Base-by-base conservation (phyloP, 768 basidiomycete genomes). In the Pilatotrama ljubarskyi region DNA sequence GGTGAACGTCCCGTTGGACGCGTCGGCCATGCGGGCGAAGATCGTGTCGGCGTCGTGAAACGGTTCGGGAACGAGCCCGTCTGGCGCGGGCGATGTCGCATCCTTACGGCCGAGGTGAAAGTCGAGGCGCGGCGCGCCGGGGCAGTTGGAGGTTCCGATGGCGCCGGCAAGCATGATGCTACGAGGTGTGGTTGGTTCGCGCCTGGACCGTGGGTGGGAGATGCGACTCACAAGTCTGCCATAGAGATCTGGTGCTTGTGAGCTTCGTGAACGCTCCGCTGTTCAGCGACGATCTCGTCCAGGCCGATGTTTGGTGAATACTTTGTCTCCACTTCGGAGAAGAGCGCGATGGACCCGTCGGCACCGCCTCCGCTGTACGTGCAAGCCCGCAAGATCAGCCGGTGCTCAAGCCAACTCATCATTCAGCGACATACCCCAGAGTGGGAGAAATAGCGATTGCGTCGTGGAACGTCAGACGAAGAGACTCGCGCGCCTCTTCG, bases 301-400 rank as follows among this genome's bases (percentile, higher is more conserved):
- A 57, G 46, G 24, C 55, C 55, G 37, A 57, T 44, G 64, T 82
- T 81, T 3, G 79, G 77, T 17, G 69, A 65, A 68, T 76, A 82
- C 5, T 64, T 58, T 8, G 73, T 68, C 63, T 82, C 81, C 38
- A 75, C 74, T 9, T 73, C 70, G 29, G 67, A 64, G 67, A 83
- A 82, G 5, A 71, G 69, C 53, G 80, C 72, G 61, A 82, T 75
- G 4, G 80, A 82, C 20, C 80, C 82, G 55, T 83, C 81, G 37
- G 70, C 72, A 14, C 72, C 72, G 36, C 66, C 68, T 44, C 72
- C 69, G 35, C 59, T 65, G 51, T 20, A n/a, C 26, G n/a, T 32
- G 29, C 10, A 32, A 32, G 29, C 29, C n/a, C 4, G 29, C 29
- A 32, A 32, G 4, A 10, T 32, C 29, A 32, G 29, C 29, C 4